phyloP scores from a whole-genome alignment of 2,329 filamentous ascomycete species.

The Penicillium sp. region DNA sequence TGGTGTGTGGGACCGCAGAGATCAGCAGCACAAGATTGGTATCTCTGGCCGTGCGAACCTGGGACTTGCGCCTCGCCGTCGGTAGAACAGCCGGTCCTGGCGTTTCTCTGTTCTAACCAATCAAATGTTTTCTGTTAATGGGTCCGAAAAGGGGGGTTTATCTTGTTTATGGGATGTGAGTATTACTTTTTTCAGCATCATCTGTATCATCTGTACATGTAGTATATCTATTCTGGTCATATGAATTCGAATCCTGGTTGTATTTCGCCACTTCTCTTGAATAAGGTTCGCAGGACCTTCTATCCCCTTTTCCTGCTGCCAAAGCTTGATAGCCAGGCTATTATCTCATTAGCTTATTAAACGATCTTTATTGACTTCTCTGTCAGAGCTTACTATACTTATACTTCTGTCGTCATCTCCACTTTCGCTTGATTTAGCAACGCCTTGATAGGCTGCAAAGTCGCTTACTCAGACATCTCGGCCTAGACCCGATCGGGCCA shows the following conservation, averaged over 20 bases:
- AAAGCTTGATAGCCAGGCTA: background rate
- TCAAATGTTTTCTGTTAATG: background rate
- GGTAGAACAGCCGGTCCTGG: constrained; percentile 23
- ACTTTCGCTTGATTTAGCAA: background rate
- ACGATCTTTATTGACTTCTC: background rate
- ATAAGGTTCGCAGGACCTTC: background rate
- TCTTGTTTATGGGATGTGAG: constrained; percentile 21
- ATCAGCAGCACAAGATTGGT: constrained; percentile 77
- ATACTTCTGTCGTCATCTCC: constrained; percentile 10
- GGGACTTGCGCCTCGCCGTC: constrained; percentile 38
- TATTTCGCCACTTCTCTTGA: background rate
- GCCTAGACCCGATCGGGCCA: constrained; percentile 23
- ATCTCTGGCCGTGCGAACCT: constrained; percentile 79
- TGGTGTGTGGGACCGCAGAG: constrained; percentile 80
- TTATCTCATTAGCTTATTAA: background rate
- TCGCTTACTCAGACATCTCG: constrained; percentile 25
- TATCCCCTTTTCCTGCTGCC: background rate
- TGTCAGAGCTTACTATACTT: background rate
- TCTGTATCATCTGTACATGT: constrained; percentile 30
- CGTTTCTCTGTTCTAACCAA: constrained; percentile 4
- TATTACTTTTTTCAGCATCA: constrained; percentile 26
- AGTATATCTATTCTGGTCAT: constrained; percentile 26
- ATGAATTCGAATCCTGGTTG: constrained; percentile 21
- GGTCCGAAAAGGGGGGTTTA: background rate
- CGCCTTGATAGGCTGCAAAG: constrained; percentile 9